A percentile compares a stretch with the other conserved stretches of the same genome.
These are phyloP conservation scores for Rhododendron mucronatum DNA, from an alignment of 148 eudicot genomes.

Conservation along the genomic window DNA sequence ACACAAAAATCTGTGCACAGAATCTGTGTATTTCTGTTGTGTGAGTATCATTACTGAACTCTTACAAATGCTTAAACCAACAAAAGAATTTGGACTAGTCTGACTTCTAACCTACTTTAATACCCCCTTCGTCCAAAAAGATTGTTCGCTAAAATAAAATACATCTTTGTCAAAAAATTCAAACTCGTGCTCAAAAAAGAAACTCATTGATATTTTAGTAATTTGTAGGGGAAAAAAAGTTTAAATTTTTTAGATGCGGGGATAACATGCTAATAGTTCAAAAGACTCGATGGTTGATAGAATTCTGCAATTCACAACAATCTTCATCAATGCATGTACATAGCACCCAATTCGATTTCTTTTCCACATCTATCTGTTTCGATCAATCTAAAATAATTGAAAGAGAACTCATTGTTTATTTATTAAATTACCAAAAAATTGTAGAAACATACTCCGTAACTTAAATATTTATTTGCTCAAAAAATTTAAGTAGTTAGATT, in stretches of 20 bases:
- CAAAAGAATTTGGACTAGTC: neutral
- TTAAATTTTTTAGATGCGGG: no score
- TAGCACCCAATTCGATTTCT: no score
- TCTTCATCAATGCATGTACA: neutral
- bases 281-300: no score
- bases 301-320: no score
- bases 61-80: neutral
- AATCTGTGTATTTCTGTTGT: no score
- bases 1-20: no score
- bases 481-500: neutral
- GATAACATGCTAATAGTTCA: no score
- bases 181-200: neutral
- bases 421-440: neutral
- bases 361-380: no score
- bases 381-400: no score
- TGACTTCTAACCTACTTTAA: neutral
- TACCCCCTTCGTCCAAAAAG: neutral
- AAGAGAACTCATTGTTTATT: neutral
- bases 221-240: neutral
- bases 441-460: neutral
- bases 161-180: neutral
- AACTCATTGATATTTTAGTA: neutral
- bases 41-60: no score
- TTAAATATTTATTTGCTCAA: neutral
- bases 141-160: neutral